phyloP scores from a whole-genome alignment of 116 monocot genomes.

The Zostera marina region DNA sequence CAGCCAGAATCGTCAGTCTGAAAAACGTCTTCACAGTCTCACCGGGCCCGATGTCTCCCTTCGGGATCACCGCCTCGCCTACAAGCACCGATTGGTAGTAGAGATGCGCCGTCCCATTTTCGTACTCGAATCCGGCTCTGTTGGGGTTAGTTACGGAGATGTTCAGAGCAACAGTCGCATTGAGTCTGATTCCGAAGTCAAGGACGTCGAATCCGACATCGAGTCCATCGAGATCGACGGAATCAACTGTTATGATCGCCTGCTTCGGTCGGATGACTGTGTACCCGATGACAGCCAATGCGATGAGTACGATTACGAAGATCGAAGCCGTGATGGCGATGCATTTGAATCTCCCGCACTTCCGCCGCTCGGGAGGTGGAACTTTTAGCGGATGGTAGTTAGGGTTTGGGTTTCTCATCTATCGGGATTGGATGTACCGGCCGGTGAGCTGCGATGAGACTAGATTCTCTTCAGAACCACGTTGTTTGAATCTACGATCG shows the following conservation, averaged over 20 bases:
- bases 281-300: constrained; percentile 12
- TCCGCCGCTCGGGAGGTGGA: neutral
- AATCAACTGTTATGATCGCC: constrained; percentile 9
- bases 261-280: constrained; percentile 18
- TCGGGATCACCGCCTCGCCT: constrained; percentile 54
- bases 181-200: constrained; percentile 7
- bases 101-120: constrained; percentile 32
- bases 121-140: constrained; percentile 47
- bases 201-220: constrained; percentile 5
- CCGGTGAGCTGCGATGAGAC: too few species aligned
- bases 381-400: neutral
- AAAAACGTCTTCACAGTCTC: constrained; percentile 30
- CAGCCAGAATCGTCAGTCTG: constrained; percentile 42
- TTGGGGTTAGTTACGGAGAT: constrained; percentile 58
- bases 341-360: neutral
- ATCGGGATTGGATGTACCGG: too few species aligned
- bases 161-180: constrained; percentile 12
- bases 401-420: neutral
- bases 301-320: neutral
- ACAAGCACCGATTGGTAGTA: constrained; percentile 38
- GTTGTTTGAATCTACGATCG: too few species aligned
- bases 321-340: neutral
- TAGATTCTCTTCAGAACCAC: too few species aligned
- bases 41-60: constrained; percentile 37
- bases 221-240: constrained; percentile 9